phyloP scores from a whole-genome alignment of 2,329 filamentous ascomycete species.

The Dendryphion nanum region DNA sequence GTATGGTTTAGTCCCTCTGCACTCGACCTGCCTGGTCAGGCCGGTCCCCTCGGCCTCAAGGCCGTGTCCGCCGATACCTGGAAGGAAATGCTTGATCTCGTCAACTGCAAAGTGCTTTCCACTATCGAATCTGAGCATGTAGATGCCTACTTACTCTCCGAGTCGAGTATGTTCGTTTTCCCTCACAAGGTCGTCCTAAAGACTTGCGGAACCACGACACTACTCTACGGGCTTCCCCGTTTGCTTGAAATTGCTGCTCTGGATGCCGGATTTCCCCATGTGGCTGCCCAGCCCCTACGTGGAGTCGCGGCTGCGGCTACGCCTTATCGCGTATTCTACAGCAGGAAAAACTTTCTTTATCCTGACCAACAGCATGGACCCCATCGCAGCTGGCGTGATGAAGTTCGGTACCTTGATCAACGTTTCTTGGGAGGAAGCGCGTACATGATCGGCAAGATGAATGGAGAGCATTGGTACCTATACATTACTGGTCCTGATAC shows the following conservation, averaged over 20 bases:
- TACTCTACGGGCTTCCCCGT: slow-evolving; percentile 83
- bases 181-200: slow-evolving; percentile 99
- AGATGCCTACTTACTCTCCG: slow-evolving; percentile 93
- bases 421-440: slow-evolving; percentile 91
- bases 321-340: slow-evolving; percentile 96
- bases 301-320: slow-evolving; percentile 75
- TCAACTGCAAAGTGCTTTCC: slow-evolving; percentile 97
- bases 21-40: slow-evolving; percentile 66
- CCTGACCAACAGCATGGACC: slow-evolving; percentile 91
- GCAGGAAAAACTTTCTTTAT: slow-evolving; percentile 96
- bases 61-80: slow-evolving; percentile 78
- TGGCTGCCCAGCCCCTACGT: slow-evolving; percentile 64
- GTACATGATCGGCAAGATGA: slow-evolving; percentile 99
- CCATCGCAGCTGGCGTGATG: slow-evolving; percentile 95
- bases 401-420: slow-evolving; percentile 88
- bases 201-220: slow-evolving; percentile 94
- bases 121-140: slow-evolving; percentile 90
- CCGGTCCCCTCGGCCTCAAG: slow-evolving; percentile 77
- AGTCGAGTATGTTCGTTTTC: slow-evolving; percentile 99
- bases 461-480: slow-evolving; percentile 98
- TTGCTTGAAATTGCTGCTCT: slow-evolving; percentile 88
- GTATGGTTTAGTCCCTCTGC: slow-evolving; percentile 93
- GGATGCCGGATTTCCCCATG: slow-evolving; percentile 84
- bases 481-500: slow-evolving; percentile 90
- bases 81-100: slow-evolving; percentile 96